Evolutionary conservation across 495 filamentous ascomycete genomes (phyloP), one percentile per base, ranked within the genome.

Genomic region (Daldinia vernicosa): DNA sequence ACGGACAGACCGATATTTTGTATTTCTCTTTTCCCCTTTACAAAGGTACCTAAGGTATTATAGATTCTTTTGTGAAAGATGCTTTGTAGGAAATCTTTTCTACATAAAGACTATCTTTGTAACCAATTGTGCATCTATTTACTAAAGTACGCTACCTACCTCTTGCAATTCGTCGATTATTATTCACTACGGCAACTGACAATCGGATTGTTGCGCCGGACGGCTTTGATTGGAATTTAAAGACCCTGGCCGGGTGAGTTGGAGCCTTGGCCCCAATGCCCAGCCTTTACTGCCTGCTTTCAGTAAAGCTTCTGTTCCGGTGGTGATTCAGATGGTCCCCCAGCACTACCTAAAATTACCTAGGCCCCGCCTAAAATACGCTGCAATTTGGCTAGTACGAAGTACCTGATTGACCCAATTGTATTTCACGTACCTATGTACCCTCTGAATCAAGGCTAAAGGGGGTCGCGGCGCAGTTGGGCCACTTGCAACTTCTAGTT

Each of bases 291-390:
- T 43, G 32, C 17, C 70, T 58, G 60, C 9, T 51, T 68, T 65
- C 39, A 65, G 70, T 72, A 57, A 72, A 56, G 65, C 60, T 14
- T 61, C 64, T 54, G 26, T n/a, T 59, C 47, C 56, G 65, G 64
- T 55, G 47, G 64, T 72, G 64, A 65, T 65, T 68, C 60, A 60
- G 55, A 55, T 60, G 50, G 60, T 40, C 56, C 43, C 43, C 35
- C 58, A 58, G 70, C 65, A 65, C 64, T 56, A 68, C 70, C 54
- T 68, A 64, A 65, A 65, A 72, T 72, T 72, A 72, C 70, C 40
- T 65, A 52, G 40, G 60, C 55, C 64, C 64, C 70, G 64, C 65
- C 65, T 43, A 47, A 58, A 60, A 64, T 56, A 61, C 54, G 51
- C 70, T 67, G 64, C 55, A 72, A 72, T 72, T 72, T 67, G 60